Evolutionary conservation across 345 rosid genomes (phyloP), one percentile per base, ranked within the genome.

Genomic region (Trapa incisa): DNA sequence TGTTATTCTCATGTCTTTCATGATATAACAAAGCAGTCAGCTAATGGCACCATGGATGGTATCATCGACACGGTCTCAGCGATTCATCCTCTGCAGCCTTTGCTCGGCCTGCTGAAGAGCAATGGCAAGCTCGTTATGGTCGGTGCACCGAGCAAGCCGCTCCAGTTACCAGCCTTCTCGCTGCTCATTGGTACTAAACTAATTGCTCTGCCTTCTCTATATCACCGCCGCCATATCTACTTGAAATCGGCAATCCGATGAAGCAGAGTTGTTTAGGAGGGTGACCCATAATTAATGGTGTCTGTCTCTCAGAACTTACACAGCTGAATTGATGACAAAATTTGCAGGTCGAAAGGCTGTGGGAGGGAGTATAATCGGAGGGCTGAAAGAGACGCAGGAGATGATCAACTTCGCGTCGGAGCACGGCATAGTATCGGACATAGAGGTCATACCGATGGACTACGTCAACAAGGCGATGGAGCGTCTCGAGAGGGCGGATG

Each of bases 61-160:
- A 74, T 84, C 10, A n/a, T 83, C 36, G 79, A 83, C 47, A 83
- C 81, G 1, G 83, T 79, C 3, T 79, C 81, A 8, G 78, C 81
- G 0, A 35, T 65, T 37, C 87, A 77, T 66, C 53, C 78, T 9
- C 43, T 81, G 10, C 58, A 69, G 33, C 83, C 85, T 13, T 32
- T 74, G 69, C 16, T 84, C 15, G 75, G 70, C 62, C 71, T 81
- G 15, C 53, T 81, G 61, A 84, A 74, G 37, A 65, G 57, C 13
- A 47, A 81, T 2, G 85, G 85, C 11, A 81, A 80, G 47, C 71
- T 83, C 52, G 73, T 76, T 9, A 36, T 75, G 16, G 81, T 81
- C 29, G 83, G 85, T 33, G 85, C 74, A 3, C 85, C 84, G 0
- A 71, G 74, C 22, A 70, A 56, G 70, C 82, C 83, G 6, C 67